Evolutionary conservation across 192 early-diverging fungal genomes (phyloP), one percentile per base, ranked within the genome.

Genomic region (Nowakowskiella sp.): DNA sequence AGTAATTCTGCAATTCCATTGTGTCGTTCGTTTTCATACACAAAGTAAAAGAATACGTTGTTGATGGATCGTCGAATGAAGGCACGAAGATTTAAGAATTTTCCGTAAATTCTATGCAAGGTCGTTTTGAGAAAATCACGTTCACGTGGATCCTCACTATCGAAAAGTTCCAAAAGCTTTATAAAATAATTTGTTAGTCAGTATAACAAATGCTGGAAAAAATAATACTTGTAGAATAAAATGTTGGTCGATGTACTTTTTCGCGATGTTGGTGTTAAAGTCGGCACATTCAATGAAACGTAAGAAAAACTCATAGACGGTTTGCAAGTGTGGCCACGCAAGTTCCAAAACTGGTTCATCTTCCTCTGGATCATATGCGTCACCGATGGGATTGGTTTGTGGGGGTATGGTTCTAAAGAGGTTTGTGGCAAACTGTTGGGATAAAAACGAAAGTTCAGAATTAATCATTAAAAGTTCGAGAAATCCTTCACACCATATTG

Each of bases 51-150:
- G 57, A 99, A 99, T 27, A 96, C 87, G 72, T 99, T 85, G 78
- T 93, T 97, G 80, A 99, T 97, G 1, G 92, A 92, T 59, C 88
- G 70, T 44, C 96, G 81, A 55, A 99, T 99, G 64, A 95, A 97
- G 24, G 94, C 94, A 24, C 96, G 81, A 56, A 97, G 73, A 58
- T 91, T 93, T 47, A 99, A 70, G 66, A 99, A 95, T 65, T 99
- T 99, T 33, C 96, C 96, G 66, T 99, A 99, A 26, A 99, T 89
- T 19, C 96, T 70, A 67, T 99, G 96, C 49, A 99, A 69, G 8
- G 91, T 97, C 4, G 96, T 99, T 58, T 99, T 99, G 32, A 97
- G 73, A 59, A 94, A 95, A 72, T 99, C 96, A 44, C 96, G 84
- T 77, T 99, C 96, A 46, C 94, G 77, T 8, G 94, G 93, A 73